These are phyloP conservation scores for Neurospora terricola DNA, from an alignment of 495 filamentous ascomycete genomes.

Conservation along the genomic window DNA sequence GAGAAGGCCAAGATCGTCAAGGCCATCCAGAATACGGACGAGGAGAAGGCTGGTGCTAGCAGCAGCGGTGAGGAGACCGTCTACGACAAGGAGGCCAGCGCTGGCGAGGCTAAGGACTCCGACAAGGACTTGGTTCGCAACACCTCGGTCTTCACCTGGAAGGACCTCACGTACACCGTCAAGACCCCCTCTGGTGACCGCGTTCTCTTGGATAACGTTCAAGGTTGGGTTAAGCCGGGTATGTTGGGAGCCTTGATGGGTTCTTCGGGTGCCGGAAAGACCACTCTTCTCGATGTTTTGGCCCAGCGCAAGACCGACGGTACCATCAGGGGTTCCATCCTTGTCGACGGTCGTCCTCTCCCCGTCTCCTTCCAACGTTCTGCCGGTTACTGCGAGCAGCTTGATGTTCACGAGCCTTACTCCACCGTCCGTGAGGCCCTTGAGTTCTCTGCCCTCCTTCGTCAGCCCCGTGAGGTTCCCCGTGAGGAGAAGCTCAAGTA, in stretches of 20 bases:
- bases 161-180: constrained; percentile 53
- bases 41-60: constrained; percentile 28
- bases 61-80: constrained; percentile 24
- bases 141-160: constrained; percentile 50
- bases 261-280: constrained; percentile 72
- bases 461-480: constrained; percentile 58
- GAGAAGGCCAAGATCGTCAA: constrained; percentile 22
- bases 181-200: constrained; percentile 48
- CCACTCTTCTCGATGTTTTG: constrained; percentile 53
- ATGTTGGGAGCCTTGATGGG: constrained; percentile 74
- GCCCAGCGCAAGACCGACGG: constrained; percentile 70
- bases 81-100: constrained; percentile 19
- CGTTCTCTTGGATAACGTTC: constrained; percentile 54
- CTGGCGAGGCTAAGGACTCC: constrained; percentile 1
- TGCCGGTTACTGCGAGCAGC: constrained; percentile 80
- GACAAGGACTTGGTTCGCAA: constrained; percentile 38
- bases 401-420: constrained; percentile 71
- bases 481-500: constrained; percentile 66
- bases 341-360: constrained; percentile 64
- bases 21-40: constrained; percentile 15
- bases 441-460: constrained; percentile 64
- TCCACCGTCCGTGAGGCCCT: constrained; percentile 76
- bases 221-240: constrained; percentile 72
- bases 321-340: constrained; percentile 58
- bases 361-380: constrained; percentile 69